Base-by-base conservation (phyloP, 2,329 filamentous ascomycete genomes). In the Trichocomaceae sp. region DNA sequence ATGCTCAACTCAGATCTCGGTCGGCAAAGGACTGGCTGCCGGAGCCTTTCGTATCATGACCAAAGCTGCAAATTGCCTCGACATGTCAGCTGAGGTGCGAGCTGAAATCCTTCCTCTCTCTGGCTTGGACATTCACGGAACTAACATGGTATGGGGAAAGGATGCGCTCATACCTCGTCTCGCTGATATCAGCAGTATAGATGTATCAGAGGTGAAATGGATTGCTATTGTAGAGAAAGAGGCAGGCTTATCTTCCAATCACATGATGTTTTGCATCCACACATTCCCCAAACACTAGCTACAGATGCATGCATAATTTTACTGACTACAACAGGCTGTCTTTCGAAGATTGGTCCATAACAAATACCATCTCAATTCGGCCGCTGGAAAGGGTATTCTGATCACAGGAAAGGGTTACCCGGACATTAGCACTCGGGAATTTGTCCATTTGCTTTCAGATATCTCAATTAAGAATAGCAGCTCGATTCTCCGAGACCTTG, bases 381-480 rank as follows among this genome's bases (percentile, higher is more conserved):
- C 74, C 33, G 66, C 71, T 15, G 70, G 72, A 13, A 64, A 76
- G 49, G 79, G 82, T 3, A 70, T 85, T 12, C 62, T 84, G 9
- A 61, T 85, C 47, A 85, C 83, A 79, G 83, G 78, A 0, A 85
- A 85, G 73, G 83, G 83, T 3, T 85, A 85, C 60, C 83, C 83
- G 1, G 83, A 86, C 61, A 66, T 85, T 23, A 71, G 74, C 31
- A 83, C 82, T 8, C 75, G 82, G 37, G 70, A 69, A 2, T 79
- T 85, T 59, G 65, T 84, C 31, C 76, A 73, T 33, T 68, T 69
- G 23, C 61, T 82, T 22, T 70, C 69, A 52, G 69, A 66, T 5
- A 70, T 64, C 20, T 26, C 39, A 39, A 37, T 17, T n/a, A 35
- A 13, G 26, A 46, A 37, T 17, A 19, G 35, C n/a, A 54, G 41